Conservation (phyloP, 495 filamentous ascomycete genomes). For the Aspergillus saccharolyticus region DNA sequence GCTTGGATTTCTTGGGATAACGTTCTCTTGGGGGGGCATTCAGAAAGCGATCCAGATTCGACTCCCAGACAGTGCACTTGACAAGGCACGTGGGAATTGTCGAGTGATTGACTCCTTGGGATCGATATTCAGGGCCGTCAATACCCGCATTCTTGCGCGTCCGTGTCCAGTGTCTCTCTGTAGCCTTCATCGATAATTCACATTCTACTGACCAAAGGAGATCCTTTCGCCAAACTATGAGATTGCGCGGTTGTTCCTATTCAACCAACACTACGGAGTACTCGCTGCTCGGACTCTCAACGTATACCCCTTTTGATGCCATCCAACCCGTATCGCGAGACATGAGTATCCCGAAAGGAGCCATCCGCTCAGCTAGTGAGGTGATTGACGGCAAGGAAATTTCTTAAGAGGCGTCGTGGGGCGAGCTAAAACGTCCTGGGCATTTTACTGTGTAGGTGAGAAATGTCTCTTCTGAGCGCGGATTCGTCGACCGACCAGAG, state of each 20-base stretch:
- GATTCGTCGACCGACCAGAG: conserved; percentile 30
- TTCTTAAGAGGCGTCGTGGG: conserved; percentile 11
- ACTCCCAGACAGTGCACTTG: neutral
- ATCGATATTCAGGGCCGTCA: too few species aligned
- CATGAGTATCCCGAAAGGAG: conserved; percentile 4
- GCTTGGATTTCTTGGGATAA: too few species aligned
- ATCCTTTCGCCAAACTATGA: neutral
- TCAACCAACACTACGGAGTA: neutral
- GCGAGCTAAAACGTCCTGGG: conserved; percentile 22
- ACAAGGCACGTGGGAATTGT: neutral
- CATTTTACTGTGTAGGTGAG: conserved; percentile 15
- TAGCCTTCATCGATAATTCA: neutral
- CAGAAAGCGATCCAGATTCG: neutral
- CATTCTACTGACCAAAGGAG: neutral
- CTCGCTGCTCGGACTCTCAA: too few species aligned
- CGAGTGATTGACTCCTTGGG: too few species aligned
- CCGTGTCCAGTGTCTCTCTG: neutral
- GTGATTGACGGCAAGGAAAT: conserved; percentile 11
- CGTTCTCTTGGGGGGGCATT: too few species aligned
- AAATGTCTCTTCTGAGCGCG: conserved; percentile 16
- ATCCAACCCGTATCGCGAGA: neutral
- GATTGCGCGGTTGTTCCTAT: neutral
- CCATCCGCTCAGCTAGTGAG: conserved; percentile 17
- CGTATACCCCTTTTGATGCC: neutral
- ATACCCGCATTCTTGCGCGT: neutral